Evolutionary conservation across 441 rosid genomes (phyloP).

Genomic region (Manihot esculenta): DNA sequence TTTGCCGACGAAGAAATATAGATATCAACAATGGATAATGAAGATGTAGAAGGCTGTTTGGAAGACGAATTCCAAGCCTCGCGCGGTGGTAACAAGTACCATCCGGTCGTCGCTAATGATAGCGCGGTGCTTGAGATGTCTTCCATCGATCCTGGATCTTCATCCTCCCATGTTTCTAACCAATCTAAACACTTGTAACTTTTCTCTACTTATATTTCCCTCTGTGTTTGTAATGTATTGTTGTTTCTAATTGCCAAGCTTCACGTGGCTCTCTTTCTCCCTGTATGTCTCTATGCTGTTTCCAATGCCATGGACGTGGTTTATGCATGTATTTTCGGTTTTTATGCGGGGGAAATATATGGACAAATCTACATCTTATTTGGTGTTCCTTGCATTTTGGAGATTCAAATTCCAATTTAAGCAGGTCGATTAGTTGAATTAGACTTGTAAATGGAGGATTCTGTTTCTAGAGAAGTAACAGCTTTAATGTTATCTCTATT

Average conservation of each 20-base stretch:
- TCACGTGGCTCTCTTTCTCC: no score
- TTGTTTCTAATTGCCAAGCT: background rate
- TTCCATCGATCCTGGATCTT: conserved; percentile 75
- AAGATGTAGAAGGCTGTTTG: conserved; percentile 64
- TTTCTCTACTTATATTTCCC: background rate
- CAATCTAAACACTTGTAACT: conserved; percentile 10
- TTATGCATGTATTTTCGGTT: no score
- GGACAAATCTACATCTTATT: background rate
- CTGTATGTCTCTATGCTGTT: background rate
- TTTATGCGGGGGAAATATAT: background rate
- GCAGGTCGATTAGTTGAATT: conserved; percentile 2
- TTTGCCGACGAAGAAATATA: background rate
- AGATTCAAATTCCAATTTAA: background rate
- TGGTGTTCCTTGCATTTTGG: background rate
- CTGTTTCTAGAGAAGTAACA: background rate
- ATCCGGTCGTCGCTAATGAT: conserved; percentile 87
- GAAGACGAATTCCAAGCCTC: conserved; percentile 54
- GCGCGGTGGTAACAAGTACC: conserved; percentile 58
- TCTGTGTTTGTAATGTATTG: background rate
- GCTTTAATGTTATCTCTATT: background rate
- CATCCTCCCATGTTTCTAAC: conserved; percentile 25
- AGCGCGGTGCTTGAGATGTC: conserved; percentile 98
- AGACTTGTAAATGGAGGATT: background rate
- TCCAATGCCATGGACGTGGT: background rate
- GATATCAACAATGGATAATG: conserved; percentile 53